Evolutionary conservation across 2,329 filamentous ascomycete species (phyloP).

Genomic region (Ophiostoma pallidulum): DNA sequence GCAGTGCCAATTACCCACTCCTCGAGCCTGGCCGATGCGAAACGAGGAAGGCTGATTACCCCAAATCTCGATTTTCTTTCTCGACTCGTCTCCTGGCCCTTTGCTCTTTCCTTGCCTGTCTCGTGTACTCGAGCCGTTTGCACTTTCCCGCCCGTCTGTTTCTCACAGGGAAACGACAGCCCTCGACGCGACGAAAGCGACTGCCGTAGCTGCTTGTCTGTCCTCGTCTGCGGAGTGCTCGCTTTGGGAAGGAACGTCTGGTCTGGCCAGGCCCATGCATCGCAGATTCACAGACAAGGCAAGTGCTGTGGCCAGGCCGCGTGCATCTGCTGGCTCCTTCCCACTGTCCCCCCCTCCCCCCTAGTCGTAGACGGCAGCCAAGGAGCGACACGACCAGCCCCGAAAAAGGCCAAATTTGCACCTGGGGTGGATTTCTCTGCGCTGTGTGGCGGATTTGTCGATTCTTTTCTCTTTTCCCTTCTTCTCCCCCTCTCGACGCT

Average conservation of each 20-base stretch:
- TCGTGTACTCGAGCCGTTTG: background rate
- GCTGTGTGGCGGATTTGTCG: conserved; percentile 14
- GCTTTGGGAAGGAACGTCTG: too few species aligned
- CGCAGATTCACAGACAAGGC: too few species aligned
- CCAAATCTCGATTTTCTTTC: background rate
- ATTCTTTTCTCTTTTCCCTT: conserved; percentile 3
- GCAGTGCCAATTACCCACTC: background rate
- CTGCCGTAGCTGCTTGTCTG: too few species aligned
- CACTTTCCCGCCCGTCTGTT: too few species aligned
- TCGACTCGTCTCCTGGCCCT: background rate
- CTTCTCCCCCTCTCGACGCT: too few species aligned
- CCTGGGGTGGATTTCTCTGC: conserved; percentile 4
- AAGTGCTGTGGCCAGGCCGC: too few species aligned
- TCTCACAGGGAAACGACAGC: too few species aligned
- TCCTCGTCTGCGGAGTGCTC: too few species aligned
- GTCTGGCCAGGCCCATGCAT: too few species aligned
- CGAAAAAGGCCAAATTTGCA: conserved; percentile 6
- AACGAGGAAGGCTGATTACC: background rate
- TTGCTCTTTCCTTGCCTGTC: background rate
- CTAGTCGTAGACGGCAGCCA: background rate
- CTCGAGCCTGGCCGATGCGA: background rate
- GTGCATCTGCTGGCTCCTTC: too few species aligned
- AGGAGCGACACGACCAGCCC: background rate
- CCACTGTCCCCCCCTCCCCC: background rate
- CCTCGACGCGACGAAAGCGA: too few species aligned